Evolutionary conservation across 345 rosid species (phyloP), one percentile per base, ranked within the genome.

Genomic region (Lepidium aucheri): DNA sequence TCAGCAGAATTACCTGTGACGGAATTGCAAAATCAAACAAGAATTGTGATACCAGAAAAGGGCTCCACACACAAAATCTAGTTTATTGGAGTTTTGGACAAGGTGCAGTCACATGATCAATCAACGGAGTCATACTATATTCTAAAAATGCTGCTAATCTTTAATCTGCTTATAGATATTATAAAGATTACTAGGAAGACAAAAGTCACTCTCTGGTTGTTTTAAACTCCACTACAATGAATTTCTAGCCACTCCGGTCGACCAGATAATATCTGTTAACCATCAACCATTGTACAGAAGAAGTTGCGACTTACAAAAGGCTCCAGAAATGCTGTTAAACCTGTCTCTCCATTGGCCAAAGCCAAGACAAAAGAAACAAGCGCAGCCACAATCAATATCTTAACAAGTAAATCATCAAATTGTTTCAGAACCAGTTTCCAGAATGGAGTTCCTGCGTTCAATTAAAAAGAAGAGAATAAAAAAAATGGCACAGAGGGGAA

Each of bases 351-450:
- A 69, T 94, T 82, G 54, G 90, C 76, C 87, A 90, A 75, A 72
- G 97, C 96, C 91, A 94, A 81, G 66, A 84, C 49, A 43, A 94
- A 87, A 59, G 97, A 90, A 60, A 91, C 85, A 65, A 83, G 39
- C 6, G 99, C 99, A 53, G 97, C 96, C 75, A 87, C 96, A 46
- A 94, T 90, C 80, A 94, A 81, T 77, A 94, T 94, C 86, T 90
- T 90, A 62, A 94, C 99, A 69, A 94, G 97, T 80, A 94, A 84
- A 79, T 94, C 99, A 85, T 90, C 93, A 43, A 94, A 91, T 74
- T 94, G 99, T 78, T 90, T 94, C 78, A 94, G 77, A 74, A 94
- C 95, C 79, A 94, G 75, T 78, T 85, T 94, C 99, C 99, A 94
- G 76, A 94, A 90, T 41, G 96, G 83, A 77, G 91, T 82, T 78